Base-by-base conservation (phyloP, 306 rosid genomes). In the Vigna radiata region DNA sequence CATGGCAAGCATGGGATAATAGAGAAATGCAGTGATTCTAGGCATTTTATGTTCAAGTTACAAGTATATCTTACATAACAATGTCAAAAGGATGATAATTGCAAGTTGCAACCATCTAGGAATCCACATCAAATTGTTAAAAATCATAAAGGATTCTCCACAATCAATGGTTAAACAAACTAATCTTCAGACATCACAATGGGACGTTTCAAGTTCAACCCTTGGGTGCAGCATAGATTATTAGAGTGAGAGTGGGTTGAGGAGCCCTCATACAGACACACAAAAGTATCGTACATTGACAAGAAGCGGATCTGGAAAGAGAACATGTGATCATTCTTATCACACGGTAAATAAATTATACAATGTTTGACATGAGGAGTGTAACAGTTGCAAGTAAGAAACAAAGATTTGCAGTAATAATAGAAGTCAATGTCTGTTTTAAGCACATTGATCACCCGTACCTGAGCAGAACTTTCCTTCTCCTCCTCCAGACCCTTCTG, bases 401-500 rank as follows among this genome's bases (percentile, higher is more conserved):
- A 44, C 39, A 71, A 55, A 6, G 17, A 68, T 60, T 79, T 3
- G 48, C 6, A 15, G 36, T 41, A 52, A 66, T 23, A 54, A 71
- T 59, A 66, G 65, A 78, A 77, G 61, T 25, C 66, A 70, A 71
- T 33, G 64, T 60, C 53, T 29, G 65, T 17, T 36, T 18, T 11
- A 55, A 43, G 63, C 68, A 53, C 21, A 83, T 27, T 55, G 47
- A 67, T 69, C 36, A 73, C 6, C 58, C 90, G 59, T 88, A 92
- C 98, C 97, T 88, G 90, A 39, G 83, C 48, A 77, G 90, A 90
- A 76, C 84, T 95, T 79, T 84, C 87, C 73, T 84, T 91, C 60
- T 86, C 88, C 74, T 85, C 90, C 89, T 90, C 97, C 47, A 87
- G 77, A 48, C 92, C 92, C 89, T 89, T 91, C 85, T 82, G 90